These are phyloP conservation scores for Aspergillus sclerotialis DNA, from an alignment of 2,329 filamentous ascomycete species.

Conservation along the genomic window DNA sequence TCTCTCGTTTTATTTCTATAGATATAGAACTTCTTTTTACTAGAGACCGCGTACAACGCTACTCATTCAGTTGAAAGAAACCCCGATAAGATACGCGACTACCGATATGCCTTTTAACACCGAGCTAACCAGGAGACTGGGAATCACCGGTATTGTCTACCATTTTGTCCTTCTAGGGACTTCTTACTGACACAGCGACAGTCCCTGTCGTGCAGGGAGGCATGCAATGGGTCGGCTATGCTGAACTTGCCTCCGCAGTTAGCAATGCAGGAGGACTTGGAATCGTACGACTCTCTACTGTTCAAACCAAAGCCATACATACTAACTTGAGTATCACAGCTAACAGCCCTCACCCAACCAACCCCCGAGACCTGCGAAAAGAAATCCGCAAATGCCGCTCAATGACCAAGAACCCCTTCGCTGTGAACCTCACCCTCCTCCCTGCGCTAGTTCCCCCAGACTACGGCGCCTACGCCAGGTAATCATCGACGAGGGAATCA, in stretches of 20 bases:
- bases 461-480: slow-evolving; percentile 89
- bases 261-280: slow-evolving; percentile 48
- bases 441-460: slow-evolving; percentile 84
- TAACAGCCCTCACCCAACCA: slow-evolving; percentile 72
- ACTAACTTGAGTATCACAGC: slow-evolving; percentile 22
- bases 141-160: slow-evolving; percentile 37
- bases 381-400: slow-evolving; percentile 83
- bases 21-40: too few relatives aligned
- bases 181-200: slow-evolving; percentile 13
- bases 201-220: slow-evolving; percentile 46
- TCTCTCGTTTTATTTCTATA: background rate
- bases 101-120: slow-evolving; percentile 60
- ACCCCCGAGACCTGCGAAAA: slow-evolving; percentile 84
- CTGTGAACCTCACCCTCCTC: slow-evolving; percentile 89
- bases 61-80: slow-evolving; percentile 3
- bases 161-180: background rate
- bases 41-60: too few relatives aligned
- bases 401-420: slow-evolving; percentile 63
- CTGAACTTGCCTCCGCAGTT: slow-evolving; percentile 47
- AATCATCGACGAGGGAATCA: slow-evolving; percentile 86
- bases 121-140: slow-evolving; percentile 54
- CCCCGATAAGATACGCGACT: too few relatives aligned
- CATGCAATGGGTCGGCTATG: slow-evolving; percentile 52
- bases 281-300: slow-evolving; percentile 32
- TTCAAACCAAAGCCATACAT: background rate